Base-by-base conservation (phyloP, 352 stramenopile species). In the Phytophthora rubi region DNA sequence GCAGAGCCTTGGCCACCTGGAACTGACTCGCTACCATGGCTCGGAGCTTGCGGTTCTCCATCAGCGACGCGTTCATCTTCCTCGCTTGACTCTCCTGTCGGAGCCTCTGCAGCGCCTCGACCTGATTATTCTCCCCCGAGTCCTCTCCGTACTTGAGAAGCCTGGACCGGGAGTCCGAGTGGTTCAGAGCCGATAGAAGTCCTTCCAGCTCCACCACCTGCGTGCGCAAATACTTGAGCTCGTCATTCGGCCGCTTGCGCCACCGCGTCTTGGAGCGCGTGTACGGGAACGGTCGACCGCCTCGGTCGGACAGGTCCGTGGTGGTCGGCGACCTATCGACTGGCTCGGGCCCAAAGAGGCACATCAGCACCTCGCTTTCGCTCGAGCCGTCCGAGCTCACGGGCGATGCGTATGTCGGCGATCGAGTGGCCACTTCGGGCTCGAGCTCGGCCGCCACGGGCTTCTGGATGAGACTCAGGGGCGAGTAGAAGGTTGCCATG, bases 221-320 rank as follows among this genome's bases (percentile, higher is more conserved):
- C 2, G 21, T 32, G 26, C 65, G 60, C 10, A 80, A 28, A 35
- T 80, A 80, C 57, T 80, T 75, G 18, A 80, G 65, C 62, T 80
- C 73, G 44, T 80, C 61, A 33, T 75, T 77, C 39, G 70, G 73
- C 23, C 69, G 65, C 42, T 77, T 75, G 13, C 73, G 65, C 59
- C 68, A 75, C 13, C 69, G 52, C 6, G 59, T 67, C 37, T 76
- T 72, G 16, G 69, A 73, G 12, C 57, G 60, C 2, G 63, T 73
- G 48, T 73, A 76, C 0, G 69, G 68, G 47, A 69, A 70, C 28
- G 56, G 68, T 57, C 57, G 62, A 12, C 57, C 53, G 6, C 53
- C 53, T 53, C 45, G 33, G 48, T 76, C 66, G 6, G 21, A 44
- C 9, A 53, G 32, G 9, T 59, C 30, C 8, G 15, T 51, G 0